Evolutionary conservation across 768 basidiomycete species (phyloP).

Genomic region (Tricholoma matsutake): DNA sequence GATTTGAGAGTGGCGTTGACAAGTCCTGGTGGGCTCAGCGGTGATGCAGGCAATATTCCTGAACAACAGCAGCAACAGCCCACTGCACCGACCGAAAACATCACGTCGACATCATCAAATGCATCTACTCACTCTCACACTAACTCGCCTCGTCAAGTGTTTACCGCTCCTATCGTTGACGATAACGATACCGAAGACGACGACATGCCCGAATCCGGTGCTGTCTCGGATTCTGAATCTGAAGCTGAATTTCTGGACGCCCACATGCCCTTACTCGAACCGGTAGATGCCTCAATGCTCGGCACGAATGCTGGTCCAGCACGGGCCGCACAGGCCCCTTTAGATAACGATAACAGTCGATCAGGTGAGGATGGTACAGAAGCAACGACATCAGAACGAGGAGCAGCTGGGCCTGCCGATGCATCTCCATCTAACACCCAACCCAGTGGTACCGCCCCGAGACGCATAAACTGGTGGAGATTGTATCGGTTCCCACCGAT

Average conservation of each 20-base stretch:
- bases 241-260: slow-evolving; percentile 33
- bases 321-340: not conserved
- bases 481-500: slow-evolving; percentile 80
- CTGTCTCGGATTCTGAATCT: slow-evolving; percentile 37
- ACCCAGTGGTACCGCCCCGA: slow-evolving; percentile 23
- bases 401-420: not conserved
- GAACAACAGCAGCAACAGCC: not conserved
- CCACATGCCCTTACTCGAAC: slow-evolving; percentile 8
- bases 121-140: not conserved
- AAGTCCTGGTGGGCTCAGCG: slow-evolving; percentile 1
- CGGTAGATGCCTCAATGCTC: not conserved
- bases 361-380: not conserved
- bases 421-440: not conserved
- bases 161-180: not conserved
- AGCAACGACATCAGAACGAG: not conserved
- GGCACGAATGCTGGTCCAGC: slow-evolving; percentile 7
- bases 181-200: slow-evolving; percentile 1
- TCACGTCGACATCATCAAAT: not conserved
- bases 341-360: not conserved
- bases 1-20: slow-evolving; percentile 67
- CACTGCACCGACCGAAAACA: not conserved
- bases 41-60: not conserved
- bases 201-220: slow-evolving; percentile 29
- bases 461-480: slow-evolving; percentile 77
- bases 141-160: not conserved